phyloP scores from a whole-genome alignment of 306 rosid genomes.

The Albizia julibrissin region DNA sequence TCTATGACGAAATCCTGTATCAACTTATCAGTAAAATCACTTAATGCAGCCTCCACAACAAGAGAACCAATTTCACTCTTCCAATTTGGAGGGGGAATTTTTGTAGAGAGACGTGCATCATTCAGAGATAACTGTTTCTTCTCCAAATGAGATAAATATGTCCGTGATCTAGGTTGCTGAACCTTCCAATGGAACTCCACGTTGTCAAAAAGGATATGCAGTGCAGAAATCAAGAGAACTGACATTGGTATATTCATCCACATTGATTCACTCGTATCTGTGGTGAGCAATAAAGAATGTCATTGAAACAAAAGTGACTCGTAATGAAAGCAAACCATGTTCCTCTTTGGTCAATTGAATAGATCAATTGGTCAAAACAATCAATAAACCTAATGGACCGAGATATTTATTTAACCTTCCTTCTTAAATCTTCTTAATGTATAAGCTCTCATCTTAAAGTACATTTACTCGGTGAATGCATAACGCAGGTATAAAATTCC shows the following conservation, averaged over 20 bases:
- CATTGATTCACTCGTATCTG: conserved; percentile 96
- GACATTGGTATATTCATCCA: conserved; percentile 93
- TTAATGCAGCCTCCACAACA: conserved; percentile 74
- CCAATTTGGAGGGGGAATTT: conserved; percentile 63
- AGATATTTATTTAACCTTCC: background rate
- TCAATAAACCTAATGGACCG: background rate
- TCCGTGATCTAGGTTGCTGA: conserved; percentile 48
- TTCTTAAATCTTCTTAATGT: conserved; percentile 9
- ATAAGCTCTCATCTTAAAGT: background rate
- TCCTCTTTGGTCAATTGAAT: background rate
- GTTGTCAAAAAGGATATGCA: conserved; percentile 66
- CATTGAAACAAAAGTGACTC: background rate
- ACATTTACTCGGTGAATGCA: background rate
- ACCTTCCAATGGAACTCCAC: conserved; percentile 84
- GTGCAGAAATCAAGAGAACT: conserved; percentile 64
- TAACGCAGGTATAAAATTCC: conserved; percentile 1
- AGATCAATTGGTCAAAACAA: background rate
- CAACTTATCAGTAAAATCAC: conserved; percentile 70
- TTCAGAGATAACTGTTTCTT: conserved; percentile 77
- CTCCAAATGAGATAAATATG: conserved; percentile 84
- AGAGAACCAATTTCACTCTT: conserved; percentile 86
- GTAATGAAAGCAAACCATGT: background rate
- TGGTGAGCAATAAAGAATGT: background rate
- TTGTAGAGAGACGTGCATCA: conserved; percentile 69
- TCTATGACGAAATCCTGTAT: conserved; percentile 89